These are phyloP conservation scores for Jaapia argillacea DNA, from an alignment of 768 basidiomycete species.

Conservation along the genomic window DNA sequence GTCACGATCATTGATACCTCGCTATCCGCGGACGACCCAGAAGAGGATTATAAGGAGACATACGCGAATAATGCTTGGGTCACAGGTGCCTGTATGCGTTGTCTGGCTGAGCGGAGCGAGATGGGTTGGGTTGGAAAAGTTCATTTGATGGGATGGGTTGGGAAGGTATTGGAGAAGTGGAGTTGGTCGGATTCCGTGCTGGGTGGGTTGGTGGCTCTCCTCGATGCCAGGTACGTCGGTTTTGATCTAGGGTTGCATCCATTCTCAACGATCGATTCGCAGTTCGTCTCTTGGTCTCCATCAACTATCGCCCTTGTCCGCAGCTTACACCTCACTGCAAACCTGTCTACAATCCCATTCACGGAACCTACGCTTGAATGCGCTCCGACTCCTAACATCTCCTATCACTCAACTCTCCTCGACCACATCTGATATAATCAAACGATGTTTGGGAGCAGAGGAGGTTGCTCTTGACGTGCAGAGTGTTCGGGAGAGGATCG, in stretches of 20 bases:
- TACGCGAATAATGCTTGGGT: slow-evolving; percentile 41
- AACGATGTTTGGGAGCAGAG: slow-evolving; percentile 71
- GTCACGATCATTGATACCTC: slow-evolving; percentile 33
- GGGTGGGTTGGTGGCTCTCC: slow-evolving; percentile 39
- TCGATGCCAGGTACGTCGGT: slow-evolving; percentile 33
- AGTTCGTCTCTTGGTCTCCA: no score
- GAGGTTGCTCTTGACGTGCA: slow-evolving; percentile 68
- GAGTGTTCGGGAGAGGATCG: slow-evolving; percentile 76
- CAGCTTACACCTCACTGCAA: slow-evolving; percentile 43
- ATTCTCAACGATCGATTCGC: no score
- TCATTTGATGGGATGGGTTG: slow-evolving; percentile 41
- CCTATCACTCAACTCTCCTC: slow-evolving; percentile 32
- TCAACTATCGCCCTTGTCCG: no score
- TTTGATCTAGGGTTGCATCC: slow-evolving; percentile 1
- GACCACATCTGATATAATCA: slow-evolving; percentile 42
- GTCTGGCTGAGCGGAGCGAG: slow-evolving; percentile 32
- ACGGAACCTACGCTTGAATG: slow-evolving; percentile 47
- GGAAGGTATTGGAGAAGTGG: slow-evolving; percentile 38
- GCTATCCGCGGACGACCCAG: slow-evolving; percentile 20
- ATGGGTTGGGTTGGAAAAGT: slow-evolving; percentile 37
- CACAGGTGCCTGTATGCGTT: slow-evolving; percentile 47
- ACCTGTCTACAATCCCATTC: slow-evolving; percentile 64
- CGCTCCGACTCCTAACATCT: slow-evolving; percentile 55
- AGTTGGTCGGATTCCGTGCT: slow-evolving; percentile 47
- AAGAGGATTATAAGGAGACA: slow-evolving; percentile 18